These are phyloP conservation scores for Dujonia santamariae DNA, from an alignment of 1,139 yeast genomes.

Conservation along the genomic window DNA sequence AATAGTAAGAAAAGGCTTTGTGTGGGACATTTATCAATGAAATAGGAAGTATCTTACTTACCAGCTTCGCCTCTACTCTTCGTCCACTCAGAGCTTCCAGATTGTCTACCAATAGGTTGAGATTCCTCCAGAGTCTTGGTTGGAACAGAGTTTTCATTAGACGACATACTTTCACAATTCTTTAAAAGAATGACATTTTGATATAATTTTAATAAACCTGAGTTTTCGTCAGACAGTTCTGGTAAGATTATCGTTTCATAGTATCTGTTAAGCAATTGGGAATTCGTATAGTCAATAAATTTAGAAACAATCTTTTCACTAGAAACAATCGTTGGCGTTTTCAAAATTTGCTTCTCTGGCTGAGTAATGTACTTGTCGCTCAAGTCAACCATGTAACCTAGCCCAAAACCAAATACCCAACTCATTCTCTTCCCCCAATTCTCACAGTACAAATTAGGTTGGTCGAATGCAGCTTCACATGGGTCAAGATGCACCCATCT, in stretches of 20 bases:
- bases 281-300: constrained; percentile 38
- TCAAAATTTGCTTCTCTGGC: constrained; percentile 47
- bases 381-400: constrained; percentile 63
- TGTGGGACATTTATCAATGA: too few relatives aligned
- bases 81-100: constrained; percentile 79
- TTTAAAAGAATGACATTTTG: constrained; percentile 23
- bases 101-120: constrained; percentile 54
- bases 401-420: constrained; percentile 69
- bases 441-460: constrained; percentile 69
- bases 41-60: too few relatives aligned
- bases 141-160: constrained; percentile 7
- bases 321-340: constrained; percentile 37
- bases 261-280: constrained; percentile 13
- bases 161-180: constrained; percentile 11
- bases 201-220: constrained; percentile 19
- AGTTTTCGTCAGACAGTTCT: not conserved
- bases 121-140: constrained; percentile 12
- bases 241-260: constrained; percentile 9
- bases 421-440: constrained; percentile 97
- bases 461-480: constrained; percentile 83
- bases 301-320: constrained; percentile 37
- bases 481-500: constrained; percentile 90
- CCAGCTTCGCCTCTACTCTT: constrained; percentile 76
- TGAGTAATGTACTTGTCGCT: constrained; percentile 64
- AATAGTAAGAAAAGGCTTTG: too few relatives aligned